Conservation (phyloP, 345 rosid genomes). For the Capsella bursapastoris region DNA sequence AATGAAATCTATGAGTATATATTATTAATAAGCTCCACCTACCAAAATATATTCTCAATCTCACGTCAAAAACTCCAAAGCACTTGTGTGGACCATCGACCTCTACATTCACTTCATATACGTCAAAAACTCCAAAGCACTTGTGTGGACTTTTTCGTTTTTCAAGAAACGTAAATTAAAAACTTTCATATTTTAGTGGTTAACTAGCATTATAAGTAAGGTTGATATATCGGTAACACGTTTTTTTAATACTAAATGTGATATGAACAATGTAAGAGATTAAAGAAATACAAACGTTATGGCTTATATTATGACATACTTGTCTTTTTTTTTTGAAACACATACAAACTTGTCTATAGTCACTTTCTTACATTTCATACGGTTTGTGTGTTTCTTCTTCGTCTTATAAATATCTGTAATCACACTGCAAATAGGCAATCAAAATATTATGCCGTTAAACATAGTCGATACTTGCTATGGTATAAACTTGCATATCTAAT, state of each 20-base stretch:
- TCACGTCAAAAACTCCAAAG: constrained; percentile 25
- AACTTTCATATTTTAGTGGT: not conserved
- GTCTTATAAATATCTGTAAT: not conserved
- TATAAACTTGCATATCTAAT: constrained; percentile 1
- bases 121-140: constrained; percentile 23
- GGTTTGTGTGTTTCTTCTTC: not conserved
- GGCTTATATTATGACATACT: not conserved
- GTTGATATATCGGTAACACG: not conserved
- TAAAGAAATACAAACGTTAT: not conserved
- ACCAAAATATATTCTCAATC: constrained; percentile 31
- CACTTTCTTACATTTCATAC: not conserved
- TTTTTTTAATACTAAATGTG: not conserved
- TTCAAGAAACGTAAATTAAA: not conserved
- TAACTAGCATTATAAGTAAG: not conserved
- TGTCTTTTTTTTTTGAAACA: too few species aligned
- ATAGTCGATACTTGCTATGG: not conserved
- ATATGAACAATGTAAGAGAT: not conserved
- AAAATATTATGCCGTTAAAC: not conserved
- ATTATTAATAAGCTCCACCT: constrained; percentile 29
- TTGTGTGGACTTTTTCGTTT: constrained; percentile 23
- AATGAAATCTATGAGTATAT: constrained; percentile 6
- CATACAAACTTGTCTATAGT: not conserved
- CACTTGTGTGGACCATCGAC: constrained; percentile 37
- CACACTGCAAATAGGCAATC: not conserved
- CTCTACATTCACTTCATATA: constrained; percentile 6